Percentiles rank a stretch among this genome's conserved stretches.
Evolutionary conservation across 176 grass and related monocot species (phyloP).

Genomic region (Cymbopogon citratus): DNA sequence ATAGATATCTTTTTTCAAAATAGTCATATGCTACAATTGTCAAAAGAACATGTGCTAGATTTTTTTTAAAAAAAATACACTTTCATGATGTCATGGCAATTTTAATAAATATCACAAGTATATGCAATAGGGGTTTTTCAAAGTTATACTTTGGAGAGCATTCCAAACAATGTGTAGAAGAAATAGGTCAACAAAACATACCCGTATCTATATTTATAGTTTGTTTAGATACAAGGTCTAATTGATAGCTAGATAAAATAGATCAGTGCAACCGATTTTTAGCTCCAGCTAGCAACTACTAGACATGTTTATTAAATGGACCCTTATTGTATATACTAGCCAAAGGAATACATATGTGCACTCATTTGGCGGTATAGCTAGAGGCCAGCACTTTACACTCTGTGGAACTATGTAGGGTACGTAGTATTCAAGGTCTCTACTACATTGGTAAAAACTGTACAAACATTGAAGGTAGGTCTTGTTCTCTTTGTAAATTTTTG

Average conservation of each 20-base stretch:
- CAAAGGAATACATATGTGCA: background rate
- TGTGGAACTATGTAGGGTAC: background rate
- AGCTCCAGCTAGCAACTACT: no score
- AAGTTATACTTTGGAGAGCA: background rate
- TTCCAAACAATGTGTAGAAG: background rate
- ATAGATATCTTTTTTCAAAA: background rate
- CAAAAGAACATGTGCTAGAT: no score
- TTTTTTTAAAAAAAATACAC: background rate
- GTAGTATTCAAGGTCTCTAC: background rate
- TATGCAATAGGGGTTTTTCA: background rate
- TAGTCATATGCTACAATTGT: background rate
- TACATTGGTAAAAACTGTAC: background rate
- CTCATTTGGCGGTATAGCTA: background rate
- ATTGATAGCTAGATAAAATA: no score
- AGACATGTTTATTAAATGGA: no score
- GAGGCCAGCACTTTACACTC: background rate
- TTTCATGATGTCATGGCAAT: background rate
- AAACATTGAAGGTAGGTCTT: no score
- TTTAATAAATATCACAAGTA: background rate
- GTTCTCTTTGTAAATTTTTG: no score
- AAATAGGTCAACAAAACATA: no score
- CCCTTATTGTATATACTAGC: background rate
- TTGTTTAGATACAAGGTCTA: no score
- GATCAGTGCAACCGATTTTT: no score
- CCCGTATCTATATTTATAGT: no score